These are phyloP conservation scores for Candida ficus DNA, from an alignment of 805 yeast species.

Conservation along the genomic window DNA sequence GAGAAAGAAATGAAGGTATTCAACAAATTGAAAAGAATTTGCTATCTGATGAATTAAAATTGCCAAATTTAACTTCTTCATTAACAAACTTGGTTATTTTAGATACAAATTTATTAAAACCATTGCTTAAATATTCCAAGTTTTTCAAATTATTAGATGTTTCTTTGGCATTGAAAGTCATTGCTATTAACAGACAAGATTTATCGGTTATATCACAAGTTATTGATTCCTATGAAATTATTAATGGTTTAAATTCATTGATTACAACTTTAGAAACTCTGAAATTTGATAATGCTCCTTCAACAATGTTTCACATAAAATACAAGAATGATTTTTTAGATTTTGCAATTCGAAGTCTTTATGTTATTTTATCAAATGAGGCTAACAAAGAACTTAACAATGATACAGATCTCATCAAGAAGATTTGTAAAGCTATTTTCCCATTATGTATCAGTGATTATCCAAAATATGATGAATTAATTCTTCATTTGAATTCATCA, in stretches of 20 bases:
- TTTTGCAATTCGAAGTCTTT: constrained; percentile 16
- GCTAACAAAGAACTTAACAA: constrained; percentile 8
- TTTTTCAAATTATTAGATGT: constrained; percentile 28
- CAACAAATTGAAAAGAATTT: constrained; percentile 9
- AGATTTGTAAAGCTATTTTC: constrained; percentile 15
- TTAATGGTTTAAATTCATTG: constrained; percentile 16
- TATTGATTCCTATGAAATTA: constrained; percentile 8
- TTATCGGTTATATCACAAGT: constrained; percentile 14
- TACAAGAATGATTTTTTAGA: constrained; percentile 17
- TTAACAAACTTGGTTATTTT: constrained; percentile 22
- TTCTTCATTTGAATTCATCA: constrained; percentile 12
- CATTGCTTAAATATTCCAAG: constrained; percentile 21
- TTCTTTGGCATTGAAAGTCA: constrained; percentile 25
- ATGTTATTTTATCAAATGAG: constrained; percentile 14
- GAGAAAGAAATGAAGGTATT: constrained; percentile 23
- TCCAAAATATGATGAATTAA: constrained; percentile 22
- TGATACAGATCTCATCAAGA: constrained; percentile 2
- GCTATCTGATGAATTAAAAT: neutral
- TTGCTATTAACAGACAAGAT: constrained; percentile 27
- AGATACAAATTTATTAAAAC: constrained; percentile 27
- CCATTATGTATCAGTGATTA: constrained; percentile 24
- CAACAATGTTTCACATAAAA: constrained; percentile 24
- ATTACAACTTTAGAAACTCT: constrained; percentile 16
- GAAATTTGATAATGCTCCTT: constrained; percentile 21
- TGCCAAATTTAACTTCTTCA: constrained; percentile 15